phyloP scores from a whole-genome alignment of 306 rosid genomes.

The Gynostemma pentaphyllum region DNA sequence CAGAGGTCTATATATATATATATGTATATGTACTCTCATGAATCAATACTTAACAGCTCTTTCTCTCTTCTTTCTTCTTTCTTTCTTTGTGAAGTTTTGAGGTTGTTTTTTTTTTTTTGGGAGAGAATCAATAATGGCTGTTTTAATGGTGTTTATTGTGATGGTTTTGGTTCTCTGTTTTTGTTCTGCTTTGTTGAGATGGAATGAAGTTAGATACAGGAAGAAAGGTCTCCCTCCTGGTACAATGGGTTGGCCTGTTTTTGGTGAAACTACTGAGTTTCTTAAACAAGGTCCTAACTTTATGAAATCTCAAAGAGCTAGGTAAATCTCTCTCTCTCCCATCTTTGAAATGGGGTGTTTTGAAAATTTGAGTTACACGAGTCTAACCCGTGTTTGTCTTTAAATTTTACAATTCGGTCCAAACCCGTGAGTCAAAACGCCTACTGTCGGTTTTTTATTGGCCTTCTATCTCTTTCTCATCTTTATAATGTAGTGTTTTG shows the following conservation, averaged over 20 bases:
- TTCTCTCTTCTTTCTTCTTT: not conserved
- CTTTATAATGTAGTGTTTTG: too few relatives aligned
- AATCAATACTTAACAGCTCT: conserved; percentile 23
- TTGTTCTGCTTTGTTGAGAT: conserved; percentile 77
- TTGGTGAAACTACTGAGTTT: conserved; percentile 95
- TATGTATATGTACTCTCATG: conserved; percentile 21
- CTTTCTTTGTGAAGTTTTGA: conserved; percentile 13
- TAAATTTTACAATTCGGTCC: too few relatives aligned
- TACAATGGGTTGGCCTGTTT: conserved; percentile 99
- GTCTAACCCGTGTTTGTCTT: too few relatives aligned
- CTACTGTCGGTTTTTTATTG: too few relatives aligned
- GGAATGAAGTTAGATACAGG: conserved; percentile 73
- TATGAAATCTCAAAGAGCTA: conserved; percentile 87
- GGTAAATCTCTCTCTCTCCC: conserved; percentile 34
- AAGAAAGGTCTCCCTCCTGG: conserved; percentile 92
- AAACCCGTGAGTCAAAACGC: too few relatives aligned
- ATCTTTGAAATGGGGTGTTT: too few relatives aligned
- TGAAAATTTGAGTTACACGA: too few relatives aligned
- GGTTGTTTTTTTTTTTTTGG: too few relatives aligned
- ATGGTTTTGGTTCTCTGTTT: conserved; percentile 49
- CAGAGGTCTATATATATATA: conserved; percentile 51
- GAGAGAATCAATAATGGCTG: conserved; percentile 70
- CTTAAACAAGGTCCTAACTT: conserved; percentile 93
- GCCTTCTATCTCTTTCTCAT: too few relatives aligned
- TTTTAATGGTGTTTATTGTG: conserved; percentile 31